A percentile compares a stretch with the other conserved stretches of the same genome.
phyloP scores from a whole-genome alignment of 306 rosid genomes.

The Ormosia emarginata region DNA sequence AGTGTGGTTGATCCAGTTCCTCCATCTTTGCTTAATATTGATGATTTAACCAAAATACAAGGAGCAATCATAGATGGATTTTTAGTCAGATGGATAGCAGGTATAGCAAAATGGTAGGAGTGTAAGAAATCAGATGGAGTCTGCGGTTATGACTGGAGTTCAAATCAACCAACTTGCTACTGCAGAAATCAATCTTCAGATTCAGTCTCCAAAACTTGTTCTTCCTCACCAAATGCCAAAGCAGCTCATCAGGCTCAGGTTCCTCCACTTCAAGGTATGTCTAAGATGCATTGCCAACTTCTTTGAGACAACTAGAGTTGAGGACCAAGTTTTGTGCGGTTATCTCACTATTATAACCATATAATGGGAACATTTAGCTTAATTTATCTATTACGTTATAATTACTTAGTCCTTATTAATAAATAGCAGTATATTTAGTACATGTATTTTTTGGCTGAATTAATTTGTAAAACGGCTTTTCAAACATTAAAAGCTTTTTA shows the following conservation, averaged over 20 bases:
- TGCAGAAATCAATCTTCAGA: slow-evolving; percentile 6
- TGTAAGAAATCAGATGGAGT: slow-evolving; percentile 27
- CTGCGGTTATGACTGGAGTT: slow-evolving; percentile 34
- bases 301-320: background rate
- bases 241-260: background rate
- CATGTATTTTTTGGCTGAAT: too few species aligned
- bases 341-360: background rate
- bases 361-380: background rate
- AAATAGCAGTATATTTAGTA: background rate
- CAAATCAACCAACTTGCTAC: slow-evolving; percentile 24
- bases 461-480: too few species aligned
- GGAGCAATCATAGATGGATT: slow-evolving; percentile 21
- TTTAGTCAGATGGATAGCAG: slow-evolving; percentile 31
- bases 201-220: background rate
- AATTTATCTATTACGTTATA: background rate
- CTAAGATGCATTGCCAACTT: background rate
- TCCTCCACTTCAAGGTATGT: slow-evolving; percentile 3
- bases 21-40: fast-evolving
- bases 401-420: background rate
- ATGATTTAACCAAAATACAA: background rate
- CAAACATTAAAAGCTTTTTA: too few species aligned
- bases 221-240: background rate
- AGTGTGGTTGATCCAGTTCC: slow-evolving; percentile 30
- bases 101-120: slow-evolving; percentile 16
- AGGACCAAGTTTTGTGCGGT: background rate